Evolutionary conservation across 78 protist genomes (phyloP), one percentile per base, ranked within the genome.

Genomic region (Corallochytrium limacisporum): DNA sequence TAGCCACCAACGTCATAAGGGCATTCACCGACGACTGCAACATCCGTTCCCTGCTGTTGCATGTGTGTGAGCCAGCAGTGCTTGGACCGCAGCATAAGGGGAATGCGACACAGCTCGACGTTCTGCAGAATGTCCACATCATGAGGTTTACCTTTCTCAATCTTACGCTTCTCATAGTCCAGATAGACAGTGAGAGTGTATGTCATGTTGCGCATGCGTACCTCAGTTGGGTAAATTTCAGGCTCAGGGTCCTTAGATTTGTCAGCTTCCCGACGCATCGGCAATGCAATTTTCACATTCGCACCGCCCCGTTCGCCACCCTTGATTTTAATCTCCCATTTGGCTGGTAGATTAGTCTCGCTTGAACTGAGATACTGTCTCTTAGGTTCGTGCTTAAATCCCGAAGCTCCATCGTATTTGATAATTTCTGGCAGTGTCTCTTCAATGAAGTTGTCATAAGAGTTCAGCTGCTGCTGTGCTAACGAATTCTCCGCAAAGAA

Each of bases 1-100:
- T 98, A 98, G 39, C 99, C 99, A 13, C 99, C 97, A 60, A 88
- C 93, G 72, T 98, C 99, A 63, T 71, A 86, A 28, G 84, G 66
- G 74, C 99, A 98, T 85, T 98, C 99, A 28, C 95, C 95, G 39
- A 83, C 44, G 0, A 54, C 40, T 15, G 79, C 62, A 3, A 86
- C 43, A 10, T 78, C 90, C n/a, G n/a, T n/a, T n/a, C n/a, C n/a
- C 37, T 38, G 16, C 46, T 77, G 68, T 5, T 13, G 16, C n/a
- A 47, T 5, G 20, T 56, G 57, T 47, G 20, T 40, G 33, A 91
- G 75, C 49, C 37, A n/a, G 81, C 99, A 97, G 62, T 37, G 81
- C 37, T 68, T 33, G 20, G 98, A 93, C 53, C 85, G 59, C 40
- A 97, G 79, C 99, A 97, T 97, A 39, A 97, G 83, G 10, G 99